A percentile compares a stretch with the other conserved stretches of the same genome.
Evolutionary conservation across 2,329 filamentous ascomycete species (phyloP).

Genomic region (Fusarium caatingaense): DNA sequence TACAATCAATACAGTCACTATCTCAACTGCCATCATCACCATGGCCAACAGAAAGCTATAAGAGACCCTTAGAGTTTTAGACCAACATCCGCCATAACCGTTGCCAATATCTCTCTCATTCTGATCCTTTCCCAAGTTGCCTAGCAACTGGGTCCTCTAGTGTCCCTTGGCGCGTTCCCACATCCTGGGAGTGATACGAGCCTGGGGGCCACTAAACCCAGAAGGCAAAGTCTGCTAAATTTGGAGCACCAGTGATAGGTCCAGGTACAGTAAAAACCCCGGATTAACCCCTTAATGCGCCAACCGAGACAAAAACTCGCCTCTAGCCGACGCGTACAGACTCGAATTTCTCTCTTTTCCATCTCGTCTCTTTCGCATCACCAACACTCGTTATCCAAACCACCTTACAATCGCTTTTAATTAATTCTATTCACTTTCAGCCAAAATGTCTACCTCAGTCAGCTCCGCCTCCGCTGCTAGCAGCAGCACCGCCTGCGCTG

Average conservation of each 20-base stretch:
- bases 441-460: constrained; percentile 40
- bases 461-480: constrained; percentile 20
- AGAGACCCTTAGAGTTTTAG: neutral
- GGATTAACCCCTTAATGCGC: constrained; percentile 37
- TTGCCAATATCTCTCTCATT: neutral
- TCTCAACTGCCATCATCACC: no score
- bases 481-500: constrained; percentile 31
- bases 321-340: neutral
- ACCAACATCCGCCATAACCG: neutral
- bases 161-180: constrained; percentile 16
- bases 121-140: constrained; percentile 24
- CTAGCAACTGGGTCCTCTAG: constrained; percentile 25
- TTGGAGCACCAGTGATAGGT: constrained; percentile 21
- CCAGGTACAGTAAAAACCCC: constrained; percentile 8
- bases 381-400: constrained; percentile 24
- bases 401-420: constrained; percentile 12
- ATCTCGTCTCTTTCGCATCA: constrained; percentile 6
- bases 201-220: neutral
- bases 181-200: constrained; percentile 31
- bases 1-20: no score
- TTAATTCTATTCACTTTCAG: neutral
- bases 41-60: neutral
- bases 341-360: neutral
- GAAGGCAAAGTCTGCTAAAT: constrained; percentile 18
- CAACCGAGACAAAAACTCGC: constrained; percentile 31